A percentile compares a stretch with the other conserved stretches of the same genome.
These are phyloP conservation scores for Cystobasidium ongulense DNA, from an alignment of 768 basidiomycete species.

Conservation along the genomic window DNA sequence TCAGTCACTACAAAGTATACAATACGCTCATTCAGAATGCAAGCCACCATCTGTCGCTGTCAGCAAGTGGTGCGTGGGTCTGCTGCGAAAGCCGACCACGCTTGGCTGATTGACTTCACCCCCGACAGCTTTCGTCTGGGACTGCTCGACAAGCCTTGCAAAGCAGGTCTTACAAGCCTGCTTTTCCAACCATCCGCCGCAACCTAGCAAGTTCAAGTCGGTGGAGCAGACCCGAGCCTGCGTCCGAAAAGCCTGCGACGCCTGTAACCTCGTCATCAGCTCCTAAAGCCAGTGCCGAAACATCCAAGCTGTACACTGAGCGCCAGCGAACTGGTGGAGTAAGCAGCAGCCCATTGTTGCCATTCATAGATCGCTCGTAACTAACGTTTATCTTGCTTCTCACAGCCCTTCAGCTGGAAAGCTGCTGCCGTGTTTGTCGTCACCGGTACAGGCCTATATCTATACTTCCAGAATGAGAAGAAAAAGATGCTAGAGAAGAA, in stretches of 20 bases:
- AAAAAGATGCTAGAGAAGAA: slow-evolving; percentile 63
- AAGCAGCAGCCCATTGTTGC: neutral
- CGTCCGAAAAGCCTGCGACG: neutral
- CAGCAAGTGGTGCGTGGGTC: neutral
- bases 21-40: neutral
- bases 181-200: neutral
- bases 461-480: slow-evolving; percentile 86
- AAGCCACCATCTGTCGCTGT: neutral
- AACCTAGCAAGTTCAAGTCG: neutral
- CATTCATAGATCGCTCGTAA: neutral
- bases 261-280: neutral
- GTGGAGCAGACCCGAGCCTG: neutral
- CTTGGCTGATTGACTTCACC: neutral
- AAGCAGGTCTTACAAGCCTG: neutral
- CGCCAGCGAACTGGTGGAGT: neutral
- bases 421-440: slow-evolving; percentile 75
- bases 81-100: neutral
- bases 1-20: too few relatives aligned
- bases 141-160: neutral
- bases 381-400: neutral
- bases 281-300: neutral
- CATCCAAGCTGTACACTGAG: neutral
- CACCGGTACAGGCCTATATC: slow-evolving; percentile 70
- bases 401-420: slow-evolving; percentile 80
- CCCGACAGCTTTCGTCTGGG: neutral